These are phyloP conservation scores for Rhizoclosmatium globosum DNA, from an alignment of 192 early-diverging fungal genomes.

Conservation along the genomic window DNA sequence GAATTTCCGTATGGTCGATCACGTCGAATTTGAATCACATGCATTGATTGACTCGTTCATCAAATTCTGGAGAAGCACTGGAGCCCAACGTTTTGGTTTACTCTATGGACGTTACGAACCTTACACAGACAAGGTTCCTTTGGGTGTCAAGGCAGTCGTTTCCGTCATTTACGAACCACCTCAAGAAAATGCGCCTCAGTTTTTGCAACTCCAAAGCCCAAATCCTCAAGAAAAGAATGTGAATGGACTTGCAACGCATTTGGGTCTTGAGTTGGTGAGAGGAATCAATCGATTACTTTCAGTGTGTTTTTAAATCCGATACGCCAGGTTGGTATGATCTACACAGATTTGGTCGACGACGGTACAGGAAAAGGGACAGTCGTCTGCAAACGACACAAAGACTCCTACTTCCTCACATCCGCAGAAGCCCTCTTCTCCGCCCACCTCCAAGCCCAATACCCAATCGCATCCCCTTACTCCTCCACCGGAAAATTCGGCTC, in stretches of 20 bases:
- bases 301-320: conserved; percentile 2
- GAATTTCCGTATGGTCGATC: conserved; percentile 94
- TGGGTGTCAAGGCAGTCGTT: conserved; percentile 96
- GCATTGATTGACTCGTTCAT: conserved; percentile 85
- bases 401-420: conserved; percentile 95
- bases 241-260: conserved; percentile 42
- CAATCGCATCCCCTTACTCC: conserved; percentile 75
- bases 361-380: conserved; percentile 81
- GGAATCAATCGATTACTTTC: neutral
- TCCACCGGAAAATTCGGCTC: conserved; percentile 83
- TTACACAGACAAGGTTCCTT: conserved; percentile 83
- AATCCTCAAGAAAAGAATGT: conserved; percentile 45
- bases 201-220: conserved; percentile 61
- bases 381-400: conserved; percentile 85
- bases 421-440: conserved; percentile 89
- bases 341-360: conserved; percentile 90
- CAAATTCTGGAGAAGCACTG: conserved; percentile 85
- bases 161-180: conserved; percentile 93
- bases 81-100: conserved; percentile 92
- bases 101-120: conserved; percentile 92
- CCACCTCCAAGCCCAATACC: conserved; percentile 80
- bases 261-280: conserved; percentile 55
- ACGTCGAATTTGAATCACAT: conserved; percentile 90
- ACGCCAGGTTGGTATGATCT: conserved; percentile 84
- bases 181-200: conserved; percentile 82